Conservation (phyloP, 2,329 filamentous ascomycete genomes). For the Leptographium procerum region DNA sequence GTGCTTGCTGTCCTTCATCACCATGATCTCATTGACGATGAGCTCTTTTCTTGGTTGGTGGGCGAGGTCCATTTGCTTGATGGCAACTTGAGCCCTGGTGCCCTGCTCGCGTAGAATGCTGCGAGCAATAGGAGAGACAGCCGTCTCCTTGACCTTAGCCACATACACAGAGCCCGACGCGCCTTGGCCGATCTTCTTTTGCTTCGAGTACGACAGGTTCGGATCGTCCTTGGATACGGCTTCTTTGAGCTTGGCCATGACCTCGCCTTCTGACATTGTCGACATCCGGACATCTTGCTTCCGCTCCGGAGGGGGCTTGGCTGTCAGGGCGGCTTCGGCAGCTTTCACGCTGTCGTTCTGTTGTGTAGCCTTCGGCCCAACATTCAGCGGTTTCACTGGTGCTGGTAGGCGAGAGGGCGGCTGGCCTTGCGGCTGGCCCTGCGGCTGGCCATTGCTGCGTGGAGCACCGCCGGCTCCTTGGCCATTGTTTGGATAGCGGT, state of each 20-base stretch:
- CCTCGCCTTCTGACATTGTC: slow-evolving; percentile 91
- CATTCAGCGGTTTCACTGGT: slow-evolving; percentile 68
- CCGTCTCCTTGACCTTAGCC: slow-evolving; percentile 82
- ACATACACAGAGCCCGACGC: slow-evolving; percentile 97
- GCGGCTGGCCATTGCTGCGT: slow-evolving; percentile 33
- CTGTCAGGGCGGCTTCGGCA: slow-evolving; percentile 77
- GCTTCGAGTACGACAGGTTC: slow-evolving; percentile 91
- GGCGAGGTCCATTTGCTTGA: slow-evolving; percentile 98
- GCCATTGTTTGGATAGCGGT: slow-evolving; percentile 47
- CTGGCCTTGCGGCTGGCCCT: slow-evolving; percentile 32
- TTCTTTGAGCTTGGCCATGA: slow-evolving; percentile 90
- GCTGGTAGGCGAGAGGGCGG: slow-evolving; percentile 42
- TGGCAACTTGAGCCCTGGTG: slow-evolving; percentile 78
- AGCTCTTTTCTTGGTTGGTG: slow-evolving; percentile 96
- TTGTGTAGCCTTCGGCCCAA: slow-evolving; percentile 52
- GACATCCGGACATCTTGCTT: slow-evolving; percentile 97
- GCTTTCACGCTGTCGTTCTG: slow-evolving; percentile 66
- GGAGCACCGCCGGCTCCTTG: slow-evolving; percentile 37
- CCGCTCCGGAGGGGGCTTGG: slow-evolving; percentile 65
- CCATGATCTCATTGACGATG: slow-evolving; percentile 98
- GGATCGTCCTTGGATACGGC: slow-evolving; percentile 95
- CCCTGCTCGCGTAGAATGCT: slow-evolving; percentile 72
- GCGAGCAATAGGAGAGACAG: slow-evolving; percentile 68
- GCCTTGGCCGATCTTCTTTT: slow-evolving; percentile 98
- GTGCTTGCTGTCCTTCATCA: slow-evolving; percentile 99